These are phyloP conservation scores for Mytilinidion resinicola DNA, from an alignment of 495 filamentous ascomycete species.

Conservation along the genomic window DNA sequence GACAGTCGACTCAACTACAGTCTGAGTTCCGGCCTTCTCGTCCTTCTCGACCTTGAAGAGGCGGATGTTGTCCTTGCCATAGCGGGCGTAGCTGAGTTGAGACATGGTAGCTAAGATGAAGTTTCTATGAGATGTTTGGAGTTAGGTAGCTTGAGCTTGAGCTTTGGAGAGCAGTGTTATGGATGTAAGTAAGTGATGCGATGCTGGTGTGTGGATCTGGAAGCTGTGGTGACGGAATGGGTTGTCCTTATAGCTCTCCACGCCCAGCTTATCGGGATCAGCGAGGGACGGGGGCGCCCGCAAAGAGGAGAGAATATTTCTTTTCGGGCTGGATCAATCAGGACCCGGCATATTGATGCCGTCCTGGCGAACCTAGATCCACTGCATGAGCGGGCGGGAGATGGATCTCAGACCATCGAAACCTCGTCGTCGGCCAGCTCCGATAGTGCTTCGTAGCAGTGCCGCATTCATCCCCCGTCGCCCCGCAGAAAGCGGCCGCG, in stretches of 20 bases:
- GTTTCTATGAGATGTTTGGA: too few species aligned
- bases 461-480: too few species aligned
- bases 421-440: slow-evolving; percentile 21
- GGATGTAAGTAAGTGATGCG: too few species aligned
- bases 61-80: slow-evolving; percentile 81
- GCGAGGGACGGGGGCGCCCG: neutral
- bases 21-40: slow-evolving; percentile 62
- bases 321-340: neutral
- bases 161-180: too few species aligned
- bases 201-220: too few species aligned
- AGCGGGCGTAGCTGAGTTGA: slow-evolving; percentile 38
- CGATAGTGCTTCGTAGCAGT: slow-evolving; percentile 2
- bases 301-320: neutral
- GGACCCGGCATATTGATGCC: neutral
- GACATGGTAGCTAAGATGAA: slow-evolving; percentile 27
- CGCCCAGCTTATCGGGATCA: neutral
- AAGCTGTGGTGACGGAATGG: slow-evolving; percentile 8
- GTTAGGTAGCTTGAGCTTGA: too few species aligned
- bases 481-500: too few species aligned
- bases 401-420: neutral
- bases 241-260: too few species aligned
- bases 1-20: slow-evolving; percentile 91
- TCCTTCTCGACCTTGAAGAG: slow-evolving; percentile 88
- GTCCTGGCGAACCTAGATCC: neutral
- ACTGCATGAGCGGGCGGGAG: neutral